Base-by-base conservation (phyloP, 2,329 filamentous ascomycete genomes). In the Penicillium sp. region DNA sequence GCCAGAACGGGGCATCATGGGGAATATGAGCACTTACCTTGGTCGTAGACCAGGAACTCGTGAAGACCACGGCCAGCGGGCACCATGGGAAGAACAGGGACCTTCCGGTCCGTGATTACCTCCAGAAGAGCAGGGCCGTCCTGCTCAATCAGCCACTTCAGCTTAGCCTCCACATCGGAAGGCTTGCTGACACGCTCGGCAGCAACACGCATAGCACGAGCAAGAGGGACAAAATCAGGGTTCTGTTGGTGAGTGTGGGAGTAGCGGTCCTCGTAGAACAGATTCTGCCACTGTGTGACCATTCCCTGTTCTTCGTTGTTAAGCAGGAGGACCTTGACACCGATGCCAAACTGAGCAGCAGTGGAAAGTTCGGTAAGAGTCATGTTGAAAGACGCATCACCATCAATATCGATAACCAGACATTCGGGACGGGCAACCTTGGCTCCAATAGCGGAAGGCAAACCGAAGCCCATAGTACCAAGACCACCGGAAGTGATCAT, bases 341-440 rank as follows among this genome's bases (percentile, higher is more conserved):
- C 90, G 65, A 97, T 96, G 72, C 93, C 87, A 76, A 97, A 97
- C 71, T 98, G 90, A 7, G 86, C 81, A 28, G 90, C 90, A 2
- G 91, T 96, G 31, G 86, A 87, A 37, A 98, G 81, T 72, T 98
- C 93, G 1, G 91, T 96, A 44, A 96, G 77, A 4, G 93, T 97
- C 93, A 98, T 97, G 77, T 88, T 87, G 75, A 98, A 97, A 3
- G 90, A 96, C n/a, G 91, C 93, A 65, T 97, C 93, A 48, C 93
- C 93, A 64, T 98, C 93, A 59, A 97, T 94, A 67, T 97, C 91
- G 44, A 97, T 81, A 45, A 97, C 91, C 35, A 94, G 80, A 47
- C 86, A 82, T 36, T 95, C 86, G 3, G 84, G 83, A 31, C 77
- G 76, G 13, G 83, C 86, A 34, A 95, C 91, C 76, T 96, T 96